Base-by-base conservation (phyloP, 148 eudicot genomes). In the Agrostemma githago region DNA sequence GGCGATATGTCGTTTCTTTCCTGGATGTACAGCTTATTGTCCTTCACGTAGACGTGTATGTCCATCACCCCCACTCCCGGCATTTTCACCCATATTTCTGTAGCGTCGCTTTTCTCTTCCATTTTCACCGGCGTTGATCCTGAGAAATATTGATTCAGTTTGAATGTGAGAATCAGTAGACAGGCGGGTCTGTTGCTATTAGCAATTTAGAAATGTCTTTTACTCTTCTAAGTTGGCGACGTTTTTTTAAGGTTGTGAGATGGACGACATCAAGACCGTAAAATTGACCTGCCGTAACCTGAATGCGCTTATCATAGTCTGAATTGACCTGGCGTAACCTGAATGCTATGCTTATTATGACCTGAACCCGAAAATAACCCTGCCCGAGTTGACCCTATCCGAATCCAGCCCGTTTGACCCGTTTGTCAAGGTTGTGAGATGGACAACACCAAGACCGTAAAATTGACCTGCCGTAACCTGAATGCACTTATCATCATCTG, bases 21-120 rank as follows among this genome's bases (percentile, higher is more conserved):
- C 43, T 70, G 72, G 5, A 70, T 70, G 72, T 7, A 70, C 17
- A 70, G 43, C 43, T 51, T 34, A 26, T 70, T 70, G 72, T 70
- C 61, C 19, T 70, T 70, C 10, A 70, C 72, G n/a, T 70, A 70
- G 61, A 70, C 8, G 34, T 70, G 4, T 4, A 70, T 70, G 72
- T 70, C 72, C 72, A 1, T 37, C 5, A 70, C 72, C 53, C 42
- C 60, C 37, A 70, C 61, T 53, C 72, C 72, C 34, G 72, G 72
- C 72, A 70, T 70, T 34, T 70, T 70, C 6, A 70, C 17, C 72
- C 72, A 70, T 16, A 70, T 70, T 19, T 70, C 72, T 0, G 14
- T 26, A 21, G 4, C 7, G 5, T 70, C 72, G 2, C 3, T 19
- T 43, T 70, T 53, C 15, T 70, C 62, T 70, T 70, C 72, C 60